Percentiles rank a stretch among this genome's conserved stretches.
Conservation (phyloP, 2,329 filamentous ascomycete species). For the Fusarium ramigenum region DNA sequence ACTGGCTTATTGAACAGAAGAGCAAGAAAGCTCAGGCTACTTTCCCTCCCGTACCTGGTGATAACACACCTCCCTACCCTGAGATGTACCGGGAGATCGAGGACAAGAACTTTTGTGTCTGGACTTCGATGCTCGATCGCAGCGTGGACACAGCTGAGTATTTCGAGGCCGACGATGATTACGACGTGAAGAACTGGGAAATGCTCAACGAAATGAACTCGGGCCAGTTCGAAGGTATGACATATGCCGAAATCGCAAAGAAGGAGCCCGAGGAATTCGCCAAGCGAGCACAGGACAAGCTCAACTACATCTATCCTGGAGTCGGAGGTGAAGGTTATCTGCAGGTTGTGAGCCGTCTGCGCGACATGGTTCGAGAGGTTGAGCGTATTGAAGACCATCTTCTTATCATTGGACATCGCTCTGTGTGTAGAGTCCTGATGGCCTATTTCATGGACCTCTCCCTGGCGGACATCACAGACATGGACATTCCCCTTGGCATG, state of each 20-base stretch:
- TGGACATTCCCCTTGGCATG: constrained; percentile 93
- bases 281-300: constrained; percentile 83
- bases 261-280: constrained; percentile 83
- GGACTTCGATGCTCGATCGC: constrained; percentile 96
- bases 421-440: constrained; percentile 89
- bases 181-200: constrained; percentile 96
- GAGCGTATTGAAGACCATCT: constrained; percentile 98
- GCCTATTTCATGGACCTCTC: constrained; percentile 96
- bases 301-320: constrained; percentile 95
- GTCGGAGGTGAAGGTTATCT: constrained; percentile 96
- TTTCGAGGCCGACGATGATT: constrained; percentile 91
- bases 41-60: constrained; percentile 90
- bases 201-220: constrained; percentile 98
- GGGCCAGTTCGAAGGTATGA: constrained; percentile 92
- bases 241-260: constrained; percentile 88
- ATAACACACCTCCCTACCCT: constrained; percentile 94
- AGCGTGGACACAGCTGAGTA: constrained; percentile 87
- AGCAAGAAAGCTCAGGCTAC: constrained; percentile 79
- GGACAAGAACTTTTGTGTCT: constrained; percentile 94
- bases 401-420: constrained; percentile 90
- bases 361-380: constrained; percentile 95
- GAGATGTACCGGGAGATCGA: constrained; percentile 76
- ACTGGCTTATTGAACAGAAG: constrained; percentile 85
- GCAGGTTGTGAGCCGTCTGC: constrained; percentile 93
- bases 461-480: constrained; percentile 88